phyloP scores from a whole-genome alignment of 2,329 filamentous ascomycete genomes.

The Aspergillus sp. region DNA sequence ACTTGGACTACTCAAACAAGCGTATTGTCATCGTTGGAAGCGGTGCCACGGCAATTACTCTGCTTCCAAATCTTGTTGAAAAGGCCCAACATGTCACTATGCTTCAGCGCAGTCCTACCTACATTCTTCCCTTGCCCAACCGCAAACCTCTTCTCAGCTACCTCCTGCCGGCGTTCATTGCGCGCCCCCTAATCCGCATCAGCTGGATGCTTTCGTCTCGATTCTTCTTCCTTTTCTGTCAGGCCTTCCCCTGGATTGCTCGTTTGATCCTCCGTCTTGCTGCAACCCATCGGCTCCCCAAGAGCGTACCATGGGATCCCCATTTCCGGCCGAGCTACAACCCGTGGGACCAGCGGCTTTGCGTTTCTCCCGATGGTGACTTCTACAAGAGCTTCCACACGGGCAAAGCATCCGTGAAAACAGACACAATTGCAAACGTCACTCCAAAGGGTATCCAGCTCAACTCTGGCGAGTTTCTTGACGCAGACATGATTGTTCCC shows the following conservation, averaged over 20 bases:
- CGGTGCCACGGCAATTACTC: slow-evolving; percentile 78
- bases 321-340: slow-evolving; percentile 69
- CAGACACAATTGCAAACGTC: slow-evolving; percentile 58
- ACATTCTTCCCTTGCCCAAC: slow-evolving; percentile 63
- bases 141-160: slow-evolving; percentile 26
- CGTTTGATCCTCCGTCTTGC: slow-evolving; percentile 52
- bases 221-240: slow-evolving; percentile 59
- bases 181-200: slow-evolving; percentile 41
- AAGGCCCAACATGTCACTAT: slow-evolving; percentile 72
- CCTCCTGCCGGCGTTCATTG: slow-evolving; percentile 44
- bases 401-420: slow-evolving; percentile 59
- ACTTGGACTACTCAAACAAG: slow-evolving; percentile 68
- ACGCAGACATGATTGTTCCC: slow-evolving; percentile 50
- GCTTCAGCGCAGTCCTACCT: slow-evolving; percentile 78
- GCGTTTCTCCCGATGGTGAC: slow-evolving; percentile 66
- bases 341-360: slow-evolving; percentile 76
- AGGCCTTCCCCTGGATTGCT: slow-evolving; percentile 57
- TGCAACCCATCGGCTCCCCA: slow-evolving; percentile 59
- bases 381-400: slow-evolving; percentile 59
- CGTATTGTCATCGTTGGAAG: slow-evolving; percentile 74
- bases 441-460: slow-evolving; percentile 55
- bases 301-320: slow-evolving; percentile 58
- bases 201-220: slow-evolving; percentile 55
- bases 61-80: slow-evolving; percentile 71
- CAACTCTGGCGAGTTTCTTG: slow-evolving; percentile 45